phyloP scores from a whole-genome alignment of 2,329 filamentous ascomycete genomes.

The Xylariales sp. region DNA sequence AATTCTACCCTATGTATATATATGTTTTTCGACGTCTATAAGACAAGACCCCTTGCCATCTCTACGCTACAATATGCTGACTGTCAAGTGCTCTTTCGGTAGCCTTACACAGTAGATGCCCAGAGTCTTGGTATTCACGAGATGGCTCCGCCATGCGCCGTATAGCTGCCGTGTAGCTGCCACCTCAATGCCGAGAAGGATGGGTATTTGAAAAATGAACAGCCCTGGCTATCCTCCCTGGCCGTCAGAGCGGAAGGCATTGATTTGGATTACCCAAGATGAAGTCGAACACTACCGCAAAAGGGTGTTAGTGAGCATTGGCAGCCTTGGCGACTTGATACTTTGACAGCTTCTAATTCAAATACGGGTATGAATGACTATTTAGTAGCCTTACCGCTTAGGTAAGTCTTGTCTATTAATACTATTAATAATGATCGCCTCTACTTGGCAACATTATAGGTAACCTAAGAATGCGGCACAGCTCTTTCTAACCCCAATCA shows the following conservation, averaged over 20 bases:
- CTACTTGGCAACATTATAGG: not conserved
- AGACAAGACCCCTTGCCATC: constrained; percentile 1
- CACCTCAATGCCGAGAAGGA: not conserved
- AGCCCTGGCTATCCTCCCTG: not conserved
- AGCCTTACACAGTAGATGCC: constrained; percentile 8
- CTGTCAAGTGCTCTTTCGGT: constrained; percentile 14
- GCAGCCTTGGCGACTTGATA: constrained; percentile 10
- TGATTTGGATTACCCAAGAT: constrained; percentile 21
- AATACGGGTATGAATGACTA: constrained; percentile 12
- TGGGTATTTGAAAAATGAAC: constrained; percentile 15
- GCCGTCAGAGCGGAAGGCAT: not conserved
- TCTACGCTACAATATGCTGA: constrained; percentile 22
- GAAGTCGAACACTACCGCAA: constrained; percentile 19
- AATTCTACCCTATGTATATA: constrained; percentile 10
- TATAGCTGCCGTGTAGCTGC: not conserved
- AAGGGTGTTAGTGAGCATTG: constrained; percentile 7
- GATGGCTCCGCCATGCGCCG: constrained; percentile 11
- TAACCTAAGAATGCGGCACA: constrained; percentile 13
- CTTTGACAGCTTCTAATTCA: not conserved
- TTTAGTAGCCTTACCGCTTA: constrained; percentile 22
- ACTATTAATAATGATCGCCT: constrained; percentile 25
- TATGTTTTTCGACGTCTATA: constrained; percentile 12
- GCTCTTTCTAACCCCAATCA: constrained; percentile 22
- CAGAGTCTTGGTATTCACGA: constrained; percentile 13
- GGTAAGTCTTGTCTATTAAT: constrained; percentile 28